Percentiles rank a stretch among this genome's conserved stretches.
Evolutionary conservation across 257 asterid species (phyloP).

Genomic region (Solanum boliviense): DNA sequence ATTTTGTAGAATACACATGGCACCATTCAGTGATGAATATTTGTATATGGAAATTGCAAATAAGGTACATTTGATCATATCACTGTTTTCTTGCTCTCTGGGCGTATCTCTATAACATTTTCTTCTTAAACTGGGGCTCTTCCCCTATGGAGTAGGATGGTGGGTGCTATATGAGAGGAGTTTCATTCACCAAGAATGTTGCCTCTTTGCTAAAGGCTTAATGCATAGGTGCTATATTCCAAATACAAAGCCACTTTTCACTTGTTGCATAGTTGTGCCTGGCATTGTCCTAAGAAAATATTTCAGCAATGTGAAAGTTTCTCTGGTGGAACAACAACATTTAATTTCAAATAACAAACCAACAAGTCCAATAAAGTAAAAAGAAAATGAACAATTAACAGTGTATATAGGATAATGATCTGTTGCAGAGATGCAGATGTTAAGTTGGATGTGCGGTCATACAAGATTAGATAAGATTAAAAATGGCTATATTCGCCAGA

Average conservation of each 20-base stretch:
- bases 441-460: not conserved
- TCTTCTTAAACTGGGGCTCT: not conserved
- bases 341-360: not conserved
- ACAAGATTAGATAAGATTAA: not conserved
- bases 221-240: not conserved
- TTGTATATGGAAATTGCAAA: slow-evolving; percentile 81
- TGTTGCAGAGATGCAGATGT: not conserved
- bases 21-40: slow-evolving; percentile 98
- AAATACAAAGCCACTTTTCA: not conserved
- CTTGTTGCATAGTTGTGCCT: not conserved
- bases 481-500: not conserved
- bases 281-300: not conserved
- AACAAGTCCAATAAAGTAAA: not conserved
- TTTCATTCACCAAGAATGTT: not conserved
- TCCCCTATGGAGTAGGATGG: not conserved
- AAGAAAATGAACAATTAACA: not conserved
- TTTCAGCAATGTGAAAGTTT: not conserved
- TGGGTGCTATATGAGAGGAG: not conserved
- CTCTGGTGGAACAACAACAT: not conserved
- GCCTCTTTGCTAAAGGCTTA: not conserved
- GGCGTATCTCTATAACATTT: not conserved
- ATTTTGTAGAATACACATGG: slow-evolving; percentile 86
- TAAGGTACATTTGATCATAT: slow-evolving; percentile 37
- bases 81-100: not conserved
- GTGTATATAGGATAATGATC: not conserved